A percentile compares a stretch with the other conserved stretches of the same genome.
Conservation (phyloP, 2,329 filamentous ascomycete genomes). For the Moelleriella libera region DNA sequence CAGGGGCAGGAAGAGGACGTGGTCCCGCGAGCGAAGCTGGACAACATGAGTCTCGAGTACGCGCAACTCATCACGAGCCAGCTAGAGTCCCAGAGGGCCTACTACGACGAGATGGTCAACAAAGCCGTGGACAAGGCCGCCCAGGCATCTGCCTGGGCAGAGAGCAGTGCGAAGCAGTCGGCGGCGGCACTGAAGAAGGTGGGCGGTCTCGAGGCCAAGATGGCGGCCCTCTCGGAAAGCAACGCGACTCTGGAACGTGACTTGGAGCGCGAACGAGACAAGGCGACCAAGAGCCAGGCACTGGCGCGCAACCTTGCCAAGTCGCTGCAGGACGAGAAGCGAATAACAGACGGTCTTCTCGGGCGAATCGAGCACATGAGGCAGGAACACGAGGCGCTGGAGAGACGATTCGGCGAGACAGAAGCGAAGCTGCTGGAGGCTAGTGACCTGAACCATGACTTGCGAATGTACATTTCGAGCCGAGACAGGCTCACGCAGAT, state of each 20-base stretch:
- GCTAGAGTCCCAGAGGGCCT: conserved; percentile 80
- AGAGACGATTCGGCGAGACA: conserved; percentile 40
- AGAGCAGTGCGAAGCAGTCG: conserved; percentile 40
- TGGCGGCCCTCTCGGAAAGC: conserved; percentile 36
- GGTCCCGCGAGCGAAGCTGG: conserved; percentile 54
- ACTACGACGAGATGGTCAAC: conserved; percentile 85
- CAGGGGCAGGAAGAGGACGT: conserved; percentile 42
- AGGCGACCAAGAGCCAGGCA: conserved; percentile 57
- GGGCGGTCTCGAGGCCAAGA: conserved; percentile 29
- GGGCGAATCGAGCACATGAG: conserved; percentile 66
- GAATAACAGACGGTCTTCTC: conserved; percentile 68
- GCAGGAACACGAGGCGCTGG: conserved; percentile 42
- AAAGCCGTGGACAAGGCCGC: conserved; percentile 83
- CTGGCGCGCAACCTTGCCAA: conserved; percentile 64
- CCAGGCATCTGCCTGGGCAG: conserved; percentile 53
- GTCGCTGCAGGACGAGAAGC: conserved; percentile 75
- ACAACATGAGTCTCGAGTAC: conserved; percentile 83
- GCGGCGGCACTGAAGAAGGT: conserved; percentile 35
- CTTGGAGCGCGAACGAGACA: conserved; percentile 50
- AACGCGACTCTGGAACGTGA: conserved; percentile 61
- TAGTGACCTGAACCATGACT: conserved; percentile 73
- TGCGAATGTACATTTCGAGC: conserved; percentile 77
- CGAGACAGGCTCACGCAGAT: conserved; percentile 66
- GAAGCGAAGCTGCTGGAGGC: conserved; percentile 56
- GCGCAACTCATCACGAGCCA: conserved; percentile 87